Evolutionary conservation across 176 grass and related monocot species (phyloP).

Genomic region (Phragmites australis): DNA sequence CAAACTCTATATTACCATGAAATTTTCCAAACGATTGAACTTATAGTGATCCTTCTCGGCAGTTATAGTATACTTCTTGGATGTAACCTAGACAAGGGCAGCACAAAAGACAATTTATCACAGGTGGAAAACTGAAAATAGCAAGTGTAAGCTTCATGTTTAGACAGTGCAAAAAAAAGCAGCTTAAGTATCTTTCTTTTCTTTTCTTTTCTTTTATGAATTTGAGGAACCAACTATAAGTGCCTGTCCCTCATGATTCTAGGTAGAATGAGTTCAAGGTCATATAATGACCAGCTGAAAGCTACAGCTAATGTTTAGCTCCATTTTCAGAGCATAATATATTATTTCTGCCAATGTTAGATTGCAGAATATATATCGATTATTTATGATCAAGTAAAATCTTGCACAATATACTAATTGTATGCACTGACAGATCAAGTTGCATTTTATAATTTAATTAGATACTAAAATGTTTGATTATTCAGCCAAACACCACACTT

Average conservation of each 20-base stretch:
- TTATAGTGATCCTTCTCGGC: conserved; percentile 92
- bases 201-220: not conserved
- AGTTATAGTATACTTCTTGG: conserved; percentile 78
- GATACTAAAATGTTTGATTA: not conserved
- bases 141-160: not conserved
- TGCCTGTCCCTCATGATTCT: no score
- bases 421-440: not conserved
- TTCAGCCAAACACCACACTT: conserved; percentile 7
- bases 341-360: not conserved
- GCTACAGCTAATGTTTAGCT: not conserved
- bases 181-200: not conserved
- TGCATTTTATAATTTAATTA: not conserved
- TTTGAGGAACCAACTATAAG: not conserved
- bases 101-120: conserved; percentile 26
- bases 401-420: not conserved
- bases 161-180: conserved; percentile 15
- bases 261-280: not conserved
- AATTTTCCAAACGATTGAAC: conserved; percentile 82
- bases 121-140: conserved; percentile 5
- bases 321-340: not conserved
- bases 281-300: not conserved
- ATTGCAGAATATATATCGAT: not conserved
- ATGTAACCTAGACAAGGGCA: conserved; percentile 77
- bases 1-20: conserved; percentile 66
- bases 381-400: not conserved